These are phyloP conservation scores for Centrapalus pauciflorus DNA, from an alignment of 129 eudicot genomes.

Conservation along the genomic window DNA sequence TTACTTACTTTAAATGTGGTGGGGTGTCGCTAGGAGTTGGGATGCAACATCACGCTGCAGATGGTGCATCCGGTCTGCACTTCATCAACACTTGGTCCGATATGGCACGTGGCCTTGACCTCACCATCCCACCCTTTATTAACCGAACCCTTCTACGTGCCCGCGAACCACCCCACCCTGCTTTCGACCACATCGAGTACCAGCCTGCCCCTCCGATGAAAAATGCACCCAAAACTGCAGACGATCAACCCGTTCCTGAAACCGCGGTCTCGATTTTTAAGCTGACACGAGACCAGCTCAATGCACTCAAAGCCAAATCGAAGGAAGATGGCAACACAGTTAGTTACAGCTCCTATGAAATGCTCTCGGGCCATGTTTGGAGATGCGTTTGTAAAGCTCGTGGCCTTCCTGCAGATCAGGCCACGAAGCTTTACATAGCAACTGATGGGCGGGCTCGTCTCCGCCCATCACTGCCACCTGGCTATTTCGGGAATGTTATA, in stretches of 20 bases:
- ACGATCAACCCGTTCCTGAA: constrained; percentile 28
- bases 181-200: constrained; percentile 60
- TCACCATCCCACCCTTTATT: constrained; percentile 60
- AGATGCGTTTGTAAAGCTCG: constrained; percentile 71
- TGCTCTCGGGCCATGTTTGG: constrained; percentile 90
- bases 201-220: constrained; percentile 71
- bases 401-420: constrained; percentile 66
- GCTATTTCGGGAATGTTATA: constrained; percentile 82
- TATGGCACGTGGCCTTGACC: constrained; percentile 73
- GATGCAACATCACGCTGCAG: constrained; percentile 91
- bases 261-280: constrained; percentile 61
- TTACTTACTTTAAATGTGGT: constrained; percentile 77
- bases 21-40: constrained; percentile 92
- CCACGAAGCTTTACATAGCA: constrained; percentile 70
- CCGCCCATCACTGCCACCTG: constrained; percentile 58
- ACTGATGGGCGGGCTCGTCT: constrained; percentile 81
- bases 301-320: constrained; percentile 62
- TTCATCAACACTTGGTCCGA: constrained; percentile 88
- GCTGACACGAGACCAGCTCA: constrained; percentile 67
- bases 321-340: constrained; percentile 55
- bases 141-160: constrained; percentile 68
- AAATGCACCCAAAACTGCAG: constrained; percentile 9
- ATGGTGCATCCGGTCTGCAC: constrained; percentile 84
- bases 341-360: constrained; percentile 67
- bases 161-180: constrained; percentile 57